A percentile compares a stretch with the other conserved stretches of the same genome.
phyloP scores from a whole-genome alignment of 2,329 filamentous ascomycete genomes.

The Sarocladium strictum region DNA sequence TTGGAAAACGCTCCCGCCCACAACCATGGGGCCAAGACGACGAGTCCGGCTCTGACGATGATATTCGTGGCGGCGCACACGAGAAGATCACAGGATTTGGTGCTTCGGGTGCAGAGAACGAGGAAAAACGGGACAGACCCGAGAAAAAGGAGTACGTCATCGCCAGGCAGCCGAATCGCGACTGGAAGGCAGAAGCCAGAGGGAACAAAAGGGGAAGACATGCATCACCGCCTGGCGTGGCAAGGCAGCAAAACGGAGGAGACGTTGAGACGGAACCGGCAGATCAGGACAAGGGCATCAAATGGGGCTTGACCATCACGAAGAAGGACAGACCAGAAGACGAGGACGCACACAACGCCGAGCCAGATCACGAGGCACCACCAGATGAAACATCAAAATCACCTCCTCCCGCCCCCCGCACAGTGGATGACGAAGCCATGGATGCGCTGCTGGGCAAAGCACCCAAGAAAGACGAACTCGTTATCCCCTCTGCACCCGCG shows the following conservation, averaged over 20 bases:
- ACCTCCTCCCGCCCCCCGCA: slow-evolving; percentile 8
- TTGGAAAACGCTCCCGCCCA: slow-evolving; percentile 43
- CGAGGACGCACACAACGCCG: slow-evolving; percentile 7
- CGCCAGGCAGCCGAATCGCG: slow-evolving; percentile 48
- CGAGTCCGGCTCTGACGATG: slow-evolving; percentile 35
- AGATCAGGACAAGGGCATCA: slow-evolving; percentile 48
- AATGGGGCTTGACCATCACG: slow-evolving; percentile 45
- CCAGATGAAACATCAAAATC: slow-evolving; percentile 8
- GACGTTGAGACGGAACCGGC: slow-evolving; percentile 28
- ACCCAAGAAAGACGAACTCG: slow-evolving; percentile 30
- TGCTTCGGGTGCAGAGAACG: slow-evolving; percentile 31
- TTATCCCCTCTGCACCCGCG: slow-evolving; percentile 51
- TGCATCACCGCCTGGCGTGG: slow-evolving; percentile 49
- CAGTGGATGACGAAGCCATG: slow-evolving; percentile 51
- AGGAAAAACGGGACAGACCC: slow-evolving; percentile 16
- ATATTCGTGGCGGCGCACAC: slow-evolving; percentile 25
- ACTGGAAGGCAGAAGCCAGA: slow-evolving; percentile 54
- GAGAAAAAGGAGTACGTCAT: slow-evolving; percentile 47
- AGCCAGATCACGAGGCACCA: slow-evolving; percentile 11
- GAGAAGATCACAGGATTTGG: slow-evolving; percentile 47
- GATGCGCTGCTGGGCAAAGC: slow-evolving; percentile 59
- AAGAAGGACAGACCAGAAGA: slow-evolving; percentile 42
- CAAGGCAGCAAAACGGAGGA: slow-evolving; percentile 29
- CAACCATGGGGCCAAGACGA: slow-evolving; percentile 34
- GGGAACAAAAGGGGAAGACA: slow-evolving; percentile 42